Base-by-base conservation (phyloP, 352 stramenopile genomes). In the Globisporangium takayamanum region DNA sequence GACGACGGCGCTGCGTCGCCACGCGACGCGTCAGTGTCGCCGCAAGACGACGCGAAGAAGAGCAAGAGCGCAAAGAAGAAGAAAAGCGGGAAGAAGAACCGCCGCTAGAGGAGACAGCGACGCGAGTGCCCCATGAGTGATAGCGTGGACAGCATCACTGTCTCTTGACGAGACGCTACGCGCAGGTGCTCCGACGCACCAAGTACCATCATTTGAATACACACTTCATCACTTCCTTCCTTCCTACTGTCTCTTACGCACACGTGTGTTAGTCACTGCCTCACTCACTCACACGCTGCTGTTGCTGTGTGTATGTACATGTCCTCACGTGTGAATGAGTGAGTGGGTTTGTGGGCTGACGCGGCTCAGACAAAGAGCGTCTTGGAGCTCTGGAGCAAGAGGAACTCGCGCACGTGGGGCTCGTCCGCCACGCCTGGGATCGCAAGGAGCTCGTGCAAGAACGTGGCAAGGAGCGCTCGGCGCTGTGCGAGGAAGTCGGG, bases 21-120 rank as follows among this genome's bases (percentile, higher is more conserved):
- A 26, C 30, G 39, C 55, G 68, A 73, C 26, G 61, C 48, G 5
- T 42, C 68, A 0, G 18, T 48, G 2, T 69, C 66, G 28, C 63
- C 66, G 53, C 50, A 53, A 3, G 50, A 64, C 22, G 64, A 41
- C 25, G 55, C 61, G 3, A 28, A 77, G 69, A 77, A 70, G 56
- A 67, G 53, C 44, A 90, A 90, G 67, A 58, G 58, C 63, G 78
- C 72, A 60, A 84, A 74, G 70, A 88, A 87, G 64, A 77, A 73
- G 64, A 80, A 79, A 56, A 58, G 66, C 62, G 75, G 83, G 68
- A 87, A 88, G 68, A 79, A 84, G 68, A 87, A 88, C 66, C 70
- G 74, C 18, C 64, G 63, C 36, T 76, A 39, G 33, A 39, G 5
- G 33, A 10, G 33, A 39, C 33, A 12, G 33, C 33, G 33, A 39